A percentile compares a stretch with the other conserved stretches of the same genome.
Conservation (phyloP, 2,329 filamentous ascomycete species). For the Herpotrichia juniperi region DNA sequence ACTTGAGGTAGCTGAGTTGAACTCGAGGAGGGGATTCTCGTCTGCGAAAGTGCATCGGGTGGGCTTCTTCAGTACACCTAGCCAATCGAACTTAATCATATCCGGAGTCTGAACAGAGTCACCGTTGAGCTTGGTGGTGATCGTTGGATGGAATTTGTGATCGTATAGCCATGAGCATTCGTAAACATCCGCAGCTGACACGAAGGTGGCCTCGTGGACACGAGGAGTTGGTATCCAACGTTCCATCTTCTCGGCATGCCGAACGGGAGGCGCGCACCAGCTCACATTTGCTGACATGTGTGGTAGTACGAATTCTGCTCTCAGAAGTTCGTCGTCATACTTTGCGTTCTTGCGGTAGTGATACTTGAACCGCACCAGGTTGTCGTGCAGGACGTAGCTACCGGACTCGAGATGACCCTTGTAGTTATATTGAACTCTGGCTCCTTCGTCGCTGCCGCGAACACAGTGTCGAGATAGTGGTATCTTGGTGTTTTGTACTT, state of each 20-base stretch:
- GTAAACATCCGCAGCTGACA: constrained; percentile 59
- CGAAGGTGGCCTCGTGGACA: constrained; percentile 61
- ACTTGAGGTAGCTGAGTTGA: constrained; percentile 45
- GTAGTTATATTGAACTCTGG: constrained; percentile 59
- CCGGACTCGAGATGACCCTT: constrained; percentile 61
- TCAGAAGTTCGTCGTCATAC: constrained; percentile 61
- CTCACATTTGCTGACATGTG: constrained; percentile 61
- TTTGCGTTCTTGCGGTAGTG: constrained; percentile 61
- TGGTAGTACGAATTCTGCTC: constrained; percentile 60
- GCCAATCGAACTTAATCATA: constrained; percentile 58
- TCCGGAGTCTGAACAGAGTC: constrained; percentile 57
- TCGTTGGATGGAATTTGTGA: constrained; percentile 48
- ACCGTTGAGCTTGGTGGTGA: constrained; percentile 55
- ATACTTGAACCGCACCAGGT: constrained; percentile 60
- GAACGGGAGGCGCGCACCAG: constrained; percentile 60
- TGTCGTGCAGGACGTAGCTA: constrained; percentile 60
- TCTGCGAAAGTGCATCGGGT: constrained; percentile 47
- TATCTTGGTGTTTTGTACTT: constrained; percentile 41
- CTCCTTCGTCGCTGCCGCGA: constrained; percentile 51
- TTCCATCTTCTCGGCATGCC: constrained; percentile 58
- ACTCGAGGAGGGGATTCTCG: constrained; percentile 60
- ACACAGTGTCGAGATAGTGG: constrained; percentile 52
- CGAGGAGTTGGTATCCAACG: constrained; percentile 62
- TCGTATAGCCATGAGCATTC: constrained; percentile 54
- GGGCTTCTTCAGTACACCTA: constrained; percentile 47